Evolutionary conservation across 495 filamentous ascomycete genomes (phyloP).

Genomic region (Xylaria telfairii): DNA sequence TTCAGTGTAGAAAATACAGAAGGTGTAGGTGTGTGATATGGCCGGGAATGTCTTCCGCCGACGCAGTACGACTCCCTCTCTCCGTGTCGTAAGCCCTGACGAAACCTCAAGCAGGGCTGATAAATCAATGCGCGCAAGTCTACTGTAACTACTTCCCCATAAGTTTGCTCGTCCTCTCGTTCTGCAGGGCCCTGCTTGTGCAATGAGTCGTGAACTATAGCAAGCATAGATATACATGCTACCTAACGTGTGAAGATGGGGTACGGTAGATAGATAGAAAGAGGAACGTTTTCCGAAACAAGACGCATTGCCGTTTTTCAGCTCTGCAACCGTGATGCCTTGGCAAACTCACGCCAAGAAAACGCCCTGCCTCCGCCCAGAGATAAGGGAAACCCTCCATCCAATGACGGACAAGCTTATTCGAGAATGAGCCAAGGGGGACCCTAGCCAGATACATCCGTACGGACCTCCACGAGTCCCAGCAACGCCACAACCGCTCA

Average conservation of each 20-base stretch:
- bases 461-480: neutral
- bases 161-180: neutral
- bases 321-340: constrained; percentile 2
- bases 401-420: constrained; percentile 3
- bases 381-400: constrained; percentile 4
- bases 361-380: constrained; percentile 10
- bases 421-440: neutral
- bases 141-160: no score
- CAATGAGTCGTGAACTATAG: neutral
- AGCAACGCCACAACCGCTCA: neutral
- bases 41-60: constrained; percentile 7
- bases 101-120: constrained; percentile 1
- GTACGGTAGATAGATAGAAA: neutral
- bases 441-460: neutral
- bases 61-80: neutral
- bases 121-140: neutral
- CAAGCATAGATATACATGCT: neutral
- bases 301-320: constrained; percentile 11
- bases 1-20: neutral
- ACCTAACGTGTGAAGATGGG: neutral
- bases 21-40: neutral
- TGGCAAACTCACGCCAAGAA: constrained; percentile 12
- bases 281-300: constrained; percentile 21
- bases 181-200: neutral
- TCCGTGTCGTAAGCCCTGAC: neutral